A percentile compares a stretch with the other conserved stretches of the same genome.
Conservation (phyloP, 139 green algal genomes). For the Haematococcus sp. region DNA sequence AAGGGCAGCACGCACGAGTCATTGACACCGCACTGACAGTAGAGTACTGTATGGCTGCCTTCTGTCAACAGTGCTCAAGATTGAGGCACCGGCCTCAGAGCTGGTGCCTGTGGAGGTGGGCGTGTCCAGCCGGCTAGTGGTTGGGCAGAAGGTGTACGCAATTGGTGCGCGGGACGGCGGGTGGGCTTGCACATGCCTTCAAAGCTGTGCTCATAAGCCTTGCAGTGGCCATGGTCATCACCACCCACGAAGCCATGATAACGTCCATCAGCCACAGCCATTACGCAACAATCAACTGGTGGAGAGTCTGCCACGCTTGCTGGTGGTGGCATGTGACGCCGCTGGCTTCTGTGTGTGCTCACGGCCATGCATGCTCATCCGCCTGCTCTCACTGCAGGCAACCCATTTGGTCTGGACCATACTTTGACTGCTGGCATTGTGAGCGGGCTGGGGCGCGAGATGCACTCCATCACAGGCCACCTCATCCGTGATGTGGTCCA, state of each 20-base stretch:
- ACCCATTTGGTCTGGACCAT: constrained; percentile 84
- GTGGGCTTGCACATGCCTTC: no score
- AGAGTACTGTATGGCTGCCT: no score
- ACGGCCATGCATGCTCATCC: no score
- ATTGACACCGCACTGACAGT: no score
- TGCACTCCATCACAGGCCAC: constrained; percentile 33
- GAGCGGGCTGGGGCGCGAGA: constrained; percentile 64
- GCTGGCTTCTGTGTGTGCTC: not conserved
- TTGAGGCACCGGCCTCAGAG: constrained; percentile 43
- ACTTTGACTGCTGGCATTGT: constrained; percentile 74
- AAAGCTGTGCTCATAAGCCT: no score
- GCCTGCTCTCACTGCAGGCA: no score
- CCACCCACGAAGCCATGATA: not conserved
- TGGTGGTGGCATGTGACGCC: not conserved
- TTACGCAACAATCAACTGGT: not conserved
- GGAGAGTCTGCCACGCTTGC: not conserved
- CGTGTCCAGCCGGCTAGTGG: constrained; percentile 43
- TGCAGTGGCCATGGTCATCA: not conserved
- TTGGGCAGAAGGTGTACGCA: constrained; percentile 70
- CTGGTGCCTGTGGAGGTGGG: constrained; percentile 51
- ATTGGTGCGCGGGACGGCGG: constrained; percentile 7
- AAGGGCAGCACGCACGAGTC: no score
- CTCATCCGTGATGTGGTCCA: constrained; percentile 66
- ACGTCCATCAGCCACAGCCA: no score
- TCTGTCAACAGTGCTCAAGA: constrained; percentile 74